Percentiles rank a stretch among this genome's conserved stretches.
These are phyloP conservation scores for Blastobotrys persicus DNA, from an alignment of 1,139 yeast species.

Conservation along the genomic window DNA sequence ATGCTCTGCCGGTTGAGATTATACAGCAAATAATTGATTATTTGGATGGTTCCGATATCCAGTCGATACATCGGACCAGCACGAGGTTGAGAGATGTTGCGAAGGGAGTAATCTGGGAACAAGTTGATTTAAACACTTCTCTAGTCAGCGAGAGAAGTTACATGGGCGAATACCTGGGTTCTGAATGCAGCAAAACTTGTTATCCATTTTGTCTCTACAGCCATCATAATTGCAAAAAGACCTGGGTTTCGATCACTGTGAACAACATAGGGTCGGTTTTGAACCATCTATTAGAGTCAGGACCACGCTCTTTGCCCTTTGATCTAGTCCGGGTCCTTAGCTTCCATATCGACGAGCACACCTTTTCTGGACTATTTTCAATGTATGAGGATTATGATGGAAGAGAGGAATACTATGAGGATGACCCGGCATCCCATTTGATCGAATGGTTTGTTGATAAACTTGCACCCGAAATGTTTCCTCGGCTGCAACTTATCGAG, in stretches of 20 bases:
- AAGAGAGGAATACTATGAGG: too few species aligned
- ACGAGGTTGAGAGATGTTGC: not conserved
- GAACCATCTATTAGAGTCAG: constrained; percentile 3
- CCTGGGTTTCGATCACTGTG: constrained; percentile 3
- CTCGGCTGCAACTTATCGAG: not conserved
- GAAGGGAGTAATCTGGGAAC: constrained; percentile 3
- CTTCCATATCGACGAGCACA: constrained; percentile 9
- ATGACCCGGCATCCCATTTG: not conserved
- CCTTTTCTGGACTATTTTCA: not conserved
- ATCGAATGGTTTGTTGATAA: constrained; percentile 4
- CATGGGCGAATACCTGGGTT: constrained; percentile 3
- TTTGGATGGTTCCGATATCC: not conserved
- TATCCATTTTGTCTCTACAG: constrained; percentile 8
- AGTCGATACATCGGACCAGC: constrained; percentile 3
- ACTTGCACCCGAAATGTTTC: not conserved
- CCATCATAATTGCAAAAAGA: constrained; percentile 9
- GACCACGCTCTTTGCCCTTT: constrained; percentile 3
- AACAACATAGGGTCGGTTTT: constrained; percentile 1
- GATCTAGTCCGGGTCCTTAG: constrained; percentile 3
- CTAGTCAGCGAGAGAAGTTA: not conserved
- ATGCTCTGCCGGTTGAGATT: constrained; percentile 3
- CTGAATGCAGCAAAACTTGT: constrained; percentile 4
- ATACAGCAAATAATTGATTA: not conserved
- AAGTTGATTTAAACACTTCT: constrained; percentile 9
- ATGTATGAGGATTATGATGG: not conserved